phyloP scores from a whole-genome alignment of 2,329 filamentous ascomycete genomes.

The Fonsecaea erecta region DNA sequence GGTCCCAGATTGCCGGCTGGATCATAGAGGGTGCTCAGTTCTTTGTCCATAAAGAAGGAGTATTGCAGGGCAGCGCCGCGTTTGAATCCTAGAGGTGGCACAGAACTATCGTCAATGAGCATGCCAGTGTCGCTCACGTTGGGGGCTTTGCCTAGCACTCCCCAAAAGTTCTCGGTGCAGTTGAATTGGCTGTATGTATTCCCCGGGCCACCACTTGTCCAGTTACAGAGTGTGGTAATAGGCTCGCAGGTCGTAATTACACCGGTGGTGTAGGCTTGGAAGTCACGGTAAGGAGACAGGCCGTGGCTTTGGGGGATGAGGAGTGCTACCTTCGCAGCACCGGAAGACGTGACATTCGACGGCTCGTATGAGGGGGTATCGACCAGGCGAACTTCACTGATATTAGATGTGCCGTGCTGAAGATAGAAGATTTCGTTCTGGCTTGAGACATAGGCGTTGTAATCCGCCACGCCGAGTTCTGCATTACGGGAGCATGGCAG shows the following conservation, averaged over 20 bases:
- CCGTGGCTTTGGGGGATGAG: slow-evolving; percentile 26
- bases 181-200: slow-evolving; percentile 33
- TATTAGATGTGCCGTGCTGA: slow-evolving; percentile 27
- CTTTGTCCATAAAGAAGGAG: slow-evolving; percentile 31
- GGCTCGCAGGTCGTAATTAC: slow-evolving; percentile 33
- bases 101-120: slow-evolving; percentile 19
- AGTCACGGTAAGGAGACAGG: slow-evolving; percentile 28
- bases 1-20: slow-evolving; percentile 22
- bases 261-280: slow-evolving; percentile 29
- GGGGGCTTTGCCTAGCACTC: slow-evolving; percentile 31
- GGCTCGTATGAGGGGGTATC: slow-evolving; percentile 2
- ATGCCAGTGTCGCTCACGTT: slow-evolving; percentile 22
- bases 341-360: slow-evolving; percentile 9
- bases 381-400: slow-evolving; percentile 29
- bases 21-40: slow-evolving; percentile 31
- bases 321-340: slow-evolving; percentile 26
- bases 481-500: slow-evolving; percentile 34
- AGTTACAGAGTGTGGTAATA: slow-evolving; percentile 28
- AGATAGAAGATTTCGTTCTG: slow-evolving; percentile 35
- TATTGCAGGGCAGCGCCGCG: slow-evolving; percentile 31
- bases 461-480: slow-evolving; percentile 6
- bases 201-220: slow-evolving; percentile 21
- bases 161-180: slow-evolving; percentile 35
- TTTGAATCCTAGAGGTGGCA: slow-evolving; percentile 33
- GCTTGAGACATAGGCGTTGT: slow-evolving; percentile 20